Evolutionary conservation across 2,329 filamentous ascomycete genomes (phyloP), one percentile per base, ranked within the genome.

Genomic region (Paracorniculantispora psalliotae): DNA sequence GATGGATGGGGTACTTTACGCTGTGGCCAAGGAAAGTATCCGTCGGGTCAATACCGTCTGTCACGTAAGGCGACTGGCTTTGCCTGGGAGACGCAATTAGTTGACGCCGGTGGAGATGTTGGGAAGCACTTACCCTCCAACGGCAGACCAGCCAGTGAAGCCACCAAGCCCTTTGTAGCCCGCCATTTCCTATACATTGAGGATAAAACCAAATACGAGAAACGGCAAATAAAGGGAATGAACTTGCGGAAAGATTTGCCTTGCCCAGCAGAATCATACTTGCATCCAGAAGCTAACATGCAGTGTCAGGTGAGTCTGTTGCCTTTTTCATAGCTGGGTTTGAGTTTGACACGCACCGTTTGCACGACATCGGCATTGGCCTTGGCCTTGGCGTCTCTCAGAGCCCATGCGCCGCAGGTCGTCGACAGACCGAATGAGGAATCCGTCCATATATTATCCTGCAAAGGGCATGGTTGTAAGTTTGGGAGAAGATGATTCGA

Each of bases 111-210:
- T n/a, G n/a, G n/a, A n/a, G n/a, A n/a, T n/a, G n/a, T n/a, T n/a
- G n/a, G n/a, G n/a, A n/a, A n/a, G n/a, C n/a, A n/a, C n/a, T n/a
- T n/a, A n/a, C 15, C 61, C 63, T 19, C 56, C 57, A 7, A 62
- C 59, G 9, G 60, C 60, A 10, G 59, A 62, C 63, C 62, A 64
- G 9, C 63, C 63, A 15, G 59, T n/a, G n/a, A n/a, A 61, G 49
- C 51, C 49, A 43, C 39, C 43, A 46, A 46, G 43, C 21, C 43
- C 43, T 25, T 23, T 46, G 21, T 23, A n/a, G n/a, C n/a, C n/a
- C n/a, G n/a, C n/a, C n/a, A n/a, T n/a, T n/a, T n/a, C n/a, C n/a
- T n/a, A n/a, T n/a, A n/a, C n/a, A n/a, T n/a, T n/a, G n/a, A n/a
- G n/a, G n/a, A n/a, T n/a, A n/a, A n/a, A n/a, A n/a, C n/a, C n/a